phyloP scores from a whole-genome alignment of 352 stramenopile species.

The Globisporangium paddicum region DNA sequence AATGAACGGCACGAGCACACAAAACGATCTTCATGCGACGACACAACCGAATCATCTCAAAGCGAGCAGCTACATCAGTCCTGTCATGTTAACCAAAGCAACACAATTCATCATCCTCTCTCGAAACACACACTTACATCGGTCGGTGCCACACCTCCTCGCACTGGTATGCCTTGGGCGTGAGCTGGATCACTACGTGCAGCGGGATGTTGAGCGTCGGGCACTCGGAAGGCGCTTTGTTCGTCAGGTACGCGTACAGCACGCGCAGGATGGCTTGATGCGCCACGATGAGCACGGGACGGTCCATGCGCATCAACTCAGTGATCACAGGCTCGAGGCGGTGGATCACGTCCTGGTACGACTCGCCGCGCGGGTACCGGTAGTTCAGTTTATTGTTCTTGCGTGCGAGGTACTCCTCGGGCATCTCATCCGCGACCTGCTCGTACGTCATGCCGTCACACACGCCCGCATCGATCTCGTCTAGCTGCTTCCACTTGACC shows the following conservation, averaged over 20 bases:
- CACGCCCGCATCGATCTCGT: conserved; percentile 96
- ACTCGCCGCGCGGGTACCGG: conserved; percentile 91
- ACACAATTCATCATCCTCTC: background rate
- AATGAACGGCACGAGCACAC: no score
- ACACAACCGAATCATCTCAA: no score
- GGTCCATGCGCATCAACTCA: conserved; percentile 95
- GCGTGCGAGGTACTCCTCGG: conserved; percentile 91
- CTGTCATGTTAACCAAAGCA: background rate
- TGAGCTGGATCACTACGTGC: conserved; percentile 95
- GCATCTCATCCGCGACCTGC: conserved; percentile 93
- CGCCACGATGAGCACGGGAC: conserved; percentile 91
- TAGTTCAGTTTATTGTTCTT: conserved; percentile 91
- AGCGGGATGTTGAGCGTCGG: conserved; percentile 91
- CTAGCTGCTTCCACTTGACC: conserved; percentile 90
- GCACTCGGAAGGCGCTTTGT: conserved; percentile 89
- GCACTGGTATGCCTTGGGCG: conserved; percentile 92
- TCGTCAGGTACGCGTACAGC: conserved; percentile 96
- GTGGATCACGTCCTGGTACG: conserved; percentile 97
- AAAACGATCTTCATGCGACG: no score
- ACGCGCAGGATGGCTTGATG: conserved; percentile 96
- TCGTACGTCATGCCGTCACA: conserved; percentile 98
- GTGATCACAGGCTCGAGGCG: conserved; percentile 96
- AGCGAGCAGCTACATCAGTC: no score
- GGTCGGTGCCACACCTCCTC: conserved; percentile 92
- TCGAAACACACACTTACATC: conserved; percentile 39